A percentile compares a stretch with the other conserved stretches of the same genome.
Conservation (phyloP, 2,329 filamentous ascomycete genomes). For the Neonectria faginata region DNA sequence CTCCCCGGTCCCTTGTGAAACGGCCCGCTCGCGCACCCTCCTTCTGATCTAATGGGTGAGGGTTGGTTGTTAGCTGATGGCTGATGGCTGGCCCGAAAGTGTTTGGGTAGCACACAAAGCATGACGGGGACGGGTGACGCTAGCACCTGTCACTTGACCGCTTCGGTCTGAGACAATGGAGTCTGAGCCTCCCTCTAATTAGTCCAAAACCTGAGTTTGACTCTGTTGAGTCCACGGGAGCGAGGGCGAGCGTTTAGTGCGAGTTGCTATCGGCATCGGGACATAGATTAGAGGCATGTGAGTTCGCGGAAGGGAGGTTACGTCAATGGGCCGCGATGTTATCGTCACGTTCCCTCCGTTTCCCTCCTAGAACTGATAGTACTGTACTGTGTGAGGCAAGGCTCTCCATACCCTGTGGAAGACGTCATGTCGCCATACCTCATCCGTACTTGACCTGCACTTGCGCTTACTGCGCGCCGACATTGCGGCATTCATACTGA, state of each 20-base stretch:
- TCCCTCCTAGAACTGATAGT: background rate
- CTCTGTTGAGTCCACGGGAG: slow-evolving; percentile 4
- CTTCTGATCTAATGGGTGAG: slow-evolving; percentile 26
- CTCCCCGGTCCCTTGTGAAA: slow-evolving; percentile 40
- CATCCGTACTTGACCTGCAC: background rate
- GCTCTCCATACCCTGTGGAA: slow-evolving; percentile 6
- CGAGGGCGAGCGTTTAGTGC: slow-evolving; percentile 5
- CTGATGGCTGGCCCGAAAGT: slow-evolving; percentile 30
- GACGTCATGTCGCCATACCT: slow-evolving; percentile 19
- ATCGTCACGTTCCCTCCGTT: slow-evolving; percentile 13
- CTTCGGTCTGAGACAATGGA: slow-evolving; percentile 30
- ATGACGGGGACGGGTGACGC: slow-evolving; percentile 33
- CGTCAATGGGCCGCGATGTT: slow-evolving; percentile 16
- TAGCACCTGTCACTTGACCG: slow-evolving; percentile 30
- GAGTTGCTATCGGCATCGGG: background rate
- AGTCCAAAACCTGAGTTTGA: slow-evolving; percentile 15
- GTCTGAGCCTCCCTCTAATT: slow-evolving; percentile 26
- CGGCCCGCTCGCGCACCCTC: slow-evolving; percentile 46
- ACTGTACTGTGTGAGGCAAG: background rate
- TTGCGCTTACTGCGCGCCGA: slow-evolving; percentile 5
- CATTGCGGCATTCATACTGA: slow-evolving; percentile 4
- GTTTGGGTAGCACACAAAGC: slow-evolving; percentile 23
- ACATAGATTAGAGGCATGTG: slow-evolving; percentile 11
- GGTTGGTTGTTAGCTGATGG: slow-evolving; percentile 31
- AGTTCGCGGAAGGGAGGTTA: slow-evolving; percentile 23